phyloP scores from a whole-genome alignment of 2,329 filamentous ascomycete species.

The Alternaria sp. region DNA sequence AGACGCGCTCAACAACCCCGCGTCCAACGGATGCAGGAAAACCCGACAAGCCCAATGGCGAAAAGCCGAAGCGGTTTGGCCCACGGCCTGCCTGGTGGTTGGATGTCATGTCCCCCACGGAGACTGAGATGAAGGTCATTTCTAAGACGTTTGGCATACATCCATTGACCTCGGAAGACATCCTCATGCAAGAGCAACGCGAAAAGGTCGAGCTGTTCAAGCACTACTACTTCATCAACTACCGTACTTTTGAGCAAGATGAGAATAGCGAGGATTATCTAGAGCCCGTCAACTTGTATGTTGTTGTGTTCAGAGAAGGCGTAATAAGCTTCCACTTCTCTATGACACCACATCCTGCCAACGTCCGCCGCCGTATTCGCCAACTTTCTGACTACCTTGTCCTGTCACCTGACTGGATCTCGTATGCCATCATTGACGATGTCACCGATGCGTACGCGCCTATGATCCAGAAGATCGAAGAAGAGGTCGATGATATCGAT shows the following conservation, averaged over 20 bases:
- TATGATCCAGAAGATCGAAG: slow-evolving; percentile 88
- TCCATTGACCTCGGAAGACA: slow-evolving; percentile 92
- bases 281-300: slow-evolving; percentile 96
- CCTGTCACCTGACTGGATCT: slow-evolving; percentile 95
- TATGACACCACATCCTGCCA: slow-evolving; percentile 94
- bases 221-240: slow-evolving; percentile 98
- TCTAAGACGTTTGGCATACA: slow-evolving; percentile 95
- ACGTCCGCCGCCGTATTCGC: slow-evolving; percentile 89
- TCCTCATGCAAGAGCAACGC: slow-evolving; percentile 94
- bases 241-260: slow-evolving; percentile 96
- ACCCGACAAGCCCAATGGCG: slow-evolving; percentile 22
- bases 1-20: slow-evolving; percentile 60
- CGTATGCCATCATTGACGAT: slow-evolving; percentile 96
- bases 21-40: slow-evolving; percentile 51
- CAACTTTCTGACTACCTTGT: slow-evolving; percentile 94
- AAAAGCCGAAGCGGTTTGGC: slow-evolving; percentile 60
- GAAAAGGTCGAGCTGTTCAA: slow-evolving; percentile 98
- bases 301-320: slow-evolving; percentile 94
- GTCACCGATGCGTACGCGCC: slow-evolving; percentile 97
- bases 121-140: slow-evolving; percentile 93
- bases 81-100: slow-evolving; percentile 96
- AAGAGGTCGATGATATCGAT: slow-evolving; percentile 97
- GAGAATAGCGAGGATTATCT: slow-evolving; percentile 86
- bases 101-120: slow-evolving; percentile 87
- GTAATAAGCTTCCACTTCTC: slow-evolving; percentile 97